phyloP scores from a whole-genome alignment of 495 filamentous ascomycete genomes.

The Aspergillus leporis region DNA sequence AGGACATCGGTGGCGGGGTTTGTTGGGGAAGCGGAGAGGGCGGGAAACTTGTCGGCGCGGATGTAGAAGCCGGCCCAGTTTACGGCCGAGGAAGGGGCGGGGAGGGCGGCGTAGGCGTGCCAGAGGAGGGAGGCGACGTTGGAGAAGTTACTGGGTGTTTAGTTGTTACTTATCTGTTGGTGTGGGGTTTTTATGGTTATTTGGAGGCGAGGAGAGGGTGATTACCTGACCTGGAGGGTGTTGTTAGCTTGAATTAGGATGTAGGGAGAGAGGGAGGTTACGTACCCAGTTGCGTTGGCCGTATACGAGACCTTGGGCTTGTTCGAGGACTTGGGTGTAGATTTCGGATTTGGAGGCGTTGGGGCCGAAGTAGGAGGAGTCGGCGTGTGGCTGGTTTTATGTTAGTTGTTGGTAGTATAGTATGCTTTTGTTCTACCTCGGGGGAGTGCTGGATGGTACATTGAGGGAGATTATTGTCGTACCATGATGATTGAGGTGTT shows the following conservation, averaged over 20 bases:
- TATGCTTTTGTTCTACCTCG: too few relatives aligned
- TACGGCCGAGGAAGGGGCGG: slow-evolving; percentile 66
- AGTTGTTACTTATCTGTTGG: slow-evolving; percentile 3
- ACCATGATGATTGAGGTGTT: neutral
- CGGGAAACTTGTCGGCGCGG: slow-evolving; percentile 58
- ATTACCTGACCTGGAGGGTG: slow-evolving; percentile 59
- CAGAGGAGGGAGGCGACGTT: slow-evolving; percentile 84
- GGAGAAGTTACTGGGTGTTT: slow-evolving; percentile 71
- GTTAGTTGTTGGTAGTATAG: slow-evolving; percentile 6
- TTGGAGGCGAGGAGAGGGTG: slow-evolving; percentile 4
- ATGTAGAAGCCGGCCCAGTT: slow-evolving; percentile 97
- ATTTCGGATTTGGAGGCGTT: slow-evolving; percentile 68
- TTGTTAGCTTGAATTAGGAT: slow-evolving; percentile 7
- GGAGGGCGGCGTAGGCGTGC: slow-evolving; percentile 80
- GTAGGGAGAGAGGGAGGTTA: slow-evolving; percentile 5
- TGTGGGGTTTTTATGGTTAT: neutral
- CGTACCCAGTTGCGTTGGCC: slow-evolving; percentile 88
- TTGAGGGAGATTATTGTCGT: neutral
- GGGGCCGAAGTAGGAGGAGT: slow-evolving; percentile 73
- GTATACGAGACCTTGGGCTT: slow-evolving; percentile 68
- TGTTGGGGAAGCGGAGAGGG: slow-evolving; percentile 16
- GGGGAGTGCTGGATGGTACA: neutral
- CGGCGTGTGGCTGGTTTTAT: slow-evolving; percentile 75
- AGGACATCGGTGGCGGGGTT: slow-evolving; percentile 43
- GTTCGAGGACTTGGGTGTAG: slow-evolving; percentile 72